A percentile compares a stretch with the other conserved stretches of the same genome.
Conservation (phyloP, 2,329 filamentous ascomycete genomes). For the Neofusicoccum parvum region DNA sequence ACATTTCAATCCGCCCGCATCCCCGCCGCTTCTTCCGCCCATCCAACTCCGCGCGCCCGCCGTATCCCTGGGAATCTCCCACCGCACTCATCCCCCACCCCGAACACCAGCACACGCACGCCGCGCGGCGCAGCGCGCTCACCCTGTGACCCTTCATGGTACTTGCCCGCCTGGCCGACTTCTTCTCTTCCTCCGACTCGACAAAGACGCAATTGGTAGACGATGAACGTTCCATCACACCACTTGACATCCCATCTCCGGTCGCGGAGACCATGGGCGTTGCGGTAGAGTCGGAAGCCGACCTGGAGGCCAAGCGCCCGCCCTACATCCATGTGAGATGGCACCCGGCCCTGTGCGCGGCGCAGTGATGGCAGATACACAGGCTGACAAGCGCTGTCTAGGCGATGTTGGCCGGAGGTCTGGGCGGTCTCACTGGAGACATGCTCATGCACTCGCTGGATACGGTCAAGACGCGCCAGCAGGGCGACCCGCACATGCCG, state of each 20-base stretch:
- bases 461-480: slow-evolving; percentile 96
- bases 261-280: slow-evolving; percentile 24
- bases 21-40: background rate
- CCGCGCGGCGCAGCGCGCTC: slow-evolving; percentile 17
- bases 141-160: slow-evolving; percentile 44
- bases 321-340: slow-evolving; percentile 51
- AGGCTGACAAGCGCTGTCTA: slow-evolving; percentile 40
- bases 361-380: background rate
- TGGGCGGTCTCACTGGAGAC: slow-evolving; percentile 91
- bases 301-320: slow-evolving; percentile 48
- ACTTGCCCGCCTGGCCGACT: slow-evolving; percentile 52
- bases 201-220: slow-evolving; percentile 39
- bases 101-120: background rate
- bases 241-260: slow-evolving; percentile 29
- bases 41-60: background rate
- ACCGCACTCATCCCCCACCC: background rate
- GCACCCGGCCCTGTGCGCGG: background rate
- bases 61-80: background rate
- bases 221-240: slow-evolving; percentile 35
- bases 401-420: slow-evolving; percentile 93
- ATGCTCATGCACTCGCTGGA: slow-evolving; percentile 99
- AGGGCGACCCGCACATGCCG: slow-evolving; percentile 91
- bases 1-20: slow-evolving; percentile 12
- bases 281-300: slow-evolving; percentile 30
- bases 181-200: slow-evolving; percentile 42